phyloP scores from a whole-genome alignment of 208 protist genomes.

The Acanthamoeba healyi region DNA sequence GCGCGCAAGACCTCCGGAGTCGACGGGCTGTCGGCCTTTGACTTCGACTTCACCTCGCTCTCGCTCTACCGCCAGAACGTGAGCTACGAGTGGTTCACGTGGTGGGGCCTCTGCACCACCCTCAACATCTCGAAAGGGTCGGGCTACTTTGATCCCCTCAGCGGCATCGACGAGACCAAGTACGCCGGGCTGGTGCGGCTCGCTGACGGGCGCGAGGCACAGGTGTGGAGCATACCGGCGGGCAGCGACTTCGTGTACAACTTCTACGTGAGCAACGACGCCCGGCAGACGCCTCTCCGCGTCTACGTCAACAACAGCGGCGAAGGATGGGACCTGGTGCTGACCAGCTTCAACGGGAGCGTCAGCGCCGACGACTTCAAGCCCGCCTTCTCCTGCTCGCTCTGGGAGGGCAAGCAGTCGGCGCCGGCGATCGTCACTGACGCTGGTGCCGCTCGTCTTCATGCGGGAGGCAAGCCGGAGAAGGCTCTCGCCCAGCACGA shows the following conservation, averaged over 20 bases:
- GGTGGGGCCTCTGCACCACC: background rate
- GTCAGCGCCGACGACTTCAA: background rate
- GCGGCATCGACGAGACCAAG: background rate
- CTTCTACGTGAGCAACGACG: conserved; percentile 5
- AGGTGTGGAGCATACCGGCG: background rate
- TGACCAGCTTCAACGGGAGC: background rate
- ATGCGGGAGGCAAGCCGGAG: too few species aligned
- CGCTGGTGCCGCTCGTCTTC: too few species aligned
- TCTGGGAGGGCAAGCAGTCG: too few species aligned
- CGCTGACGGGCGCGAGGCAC: background rate
- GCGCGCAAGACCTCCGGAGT: too few species aligned
- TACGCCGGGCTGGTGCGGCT: background rate
- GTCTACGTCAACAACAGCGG: background rate
- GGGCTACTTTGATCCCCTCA: background rate
- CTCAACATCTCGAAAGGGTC: too few species aligned
- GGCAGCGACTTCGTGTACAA: background rate
- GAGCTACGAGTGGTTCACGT: background rate
- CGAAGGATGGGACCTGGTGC: background rate
- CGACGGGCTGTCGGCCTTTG: too few species aligned
- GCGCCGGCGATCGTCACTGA: too few species aligned
- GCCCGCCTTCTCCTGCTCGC: background rate
- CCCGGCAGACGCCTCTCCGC: background rate
- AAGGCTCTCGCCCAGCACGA: too few species aligned
- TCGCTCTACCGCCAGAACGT: background rate
- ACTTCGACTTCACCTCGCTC: background rate